A percentile compares a stretch with the other conserved stretches of the same genome.
phyloP scores from a whole-genome alignment of 345 rosid species.

The Aethionema arabicum region DNA sequence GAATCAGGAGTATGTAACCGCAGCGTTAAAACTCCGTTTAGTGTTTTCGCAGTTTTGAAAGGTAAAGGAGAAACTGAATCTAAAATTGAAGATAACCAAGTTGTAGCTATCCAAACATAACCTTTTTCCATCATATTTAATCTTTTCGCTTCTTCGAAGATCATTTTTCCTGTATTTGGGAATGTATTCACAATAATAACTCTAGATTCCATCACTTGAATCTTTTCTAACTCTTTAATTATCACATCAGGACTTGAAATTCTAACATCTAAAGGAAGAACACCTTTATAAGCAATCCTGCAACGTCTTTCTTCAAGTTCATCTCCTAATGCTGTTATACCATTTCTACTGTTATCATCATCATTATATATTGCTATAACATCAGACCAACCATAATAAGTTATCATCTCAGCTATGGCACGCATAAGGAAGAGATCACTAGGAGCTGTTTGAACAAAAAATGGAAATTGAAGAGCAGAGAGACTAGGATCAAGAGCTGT shows the following conservation, averaged over 20 bases:
- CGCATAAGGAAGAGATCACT: slow-evolving; percentile 77
- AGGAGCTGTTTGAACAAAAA: slow-evolving; percentile 91
- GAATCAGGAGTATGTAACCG: slow-evolving; percentile 75
- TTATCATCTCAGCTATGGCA: slow-evolving; percentile 77
- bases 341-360: slow-evolving; percentile 80
- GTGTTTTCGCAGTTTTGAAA: slow-evolving; percentile 33
- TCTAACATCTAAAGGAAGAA: slow-evolving; percentile 59
- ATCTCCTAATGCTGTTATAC: slow-evolving; percentile 60
- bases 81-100: slow-evolving; percentile 75
- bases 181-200: slow-evolving; percentile 62
- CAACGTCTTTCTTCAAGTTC: slow-evolving; percentile 66
- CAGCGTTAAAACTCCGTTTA: slow-evolving; percentile 69
- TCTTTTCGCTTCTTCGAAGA: slow-evolving; percentile 69
- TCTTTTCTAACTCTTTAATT: slow-evolving; percentile 47
- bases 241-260: slow-evolving; percentile 41
- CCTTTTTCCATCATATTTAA: slow-evolving; percentile 79
- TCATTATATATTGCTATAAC: slow-evolving; percentile 66
- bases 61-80: slow-evolving; percentile 56
- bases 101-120: slow-evolving; percentile 84
- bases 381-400: slow-evolving; percentile 65
- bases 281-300: slow-evolving; percentile 68
- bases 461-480: slow-evolving; percentile 85
- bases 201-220: slow-evolving; percentile 69
- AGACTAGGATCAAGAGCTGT: slow-evolving; percentile 81
- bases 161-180: slow-evolving; percentile 56